These are phyloP conservation scores for Geum urbanum DNA, from an alignment of 306 rosid species.

Conservation along the genomic window DNA sequence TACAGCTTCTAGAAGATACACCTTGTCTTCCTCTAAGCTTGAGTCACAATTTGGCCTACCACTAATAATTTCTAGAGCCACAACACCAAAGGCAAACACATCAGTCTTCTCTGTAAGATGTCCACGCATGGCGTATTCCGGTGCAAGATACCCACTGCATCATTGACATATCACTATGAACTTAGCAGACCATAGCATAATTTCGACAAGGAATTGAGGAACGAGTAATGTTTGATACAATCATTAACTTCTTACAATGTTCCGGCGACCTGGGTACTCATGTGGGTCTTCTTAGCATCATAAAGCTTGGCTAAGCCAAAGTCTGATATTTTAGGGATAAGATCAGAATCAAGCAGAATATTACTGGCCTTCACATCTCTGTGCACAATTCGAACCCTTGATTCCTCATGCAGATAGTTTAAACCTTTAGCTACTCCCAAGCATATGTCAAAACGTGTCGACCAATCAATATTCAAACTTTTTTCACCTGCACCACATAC, in stretches of 20 bases:
- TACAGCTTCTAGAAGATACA: conserved; percentile 75
- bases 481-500: conserved; percentile 34
- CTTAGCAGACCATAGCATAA: background rate
- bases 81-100: conserved; percentile 16
- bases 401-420: conserved; percentile 72
- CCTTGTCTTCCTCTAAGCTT: conserved; percentile 48
- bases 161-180: conserved; percentile 1
- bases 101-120: too few species aligned
- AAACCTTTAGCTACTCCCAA: conserved; percentile 71
- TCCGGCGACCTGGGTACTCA: conserved; percentile 79
- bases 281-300: conserved; percentile 69
- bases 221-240: background rate
- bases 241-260: conserved; percentile 50
- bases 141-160: conserved; percentile 25
- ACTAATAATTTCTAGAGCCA: conserved; percentile 65
- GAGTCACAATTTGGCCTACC: conserved; percentile 67
- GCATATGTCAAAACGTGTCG: conserved; percentile 50
- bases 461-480: conserved; percentile 41
- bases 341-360: conserved; percentile 57
- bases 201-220: background rate
- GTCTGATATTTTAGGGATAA: conserved; percentile 68
- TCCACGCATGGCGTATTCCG: too few species aligned
- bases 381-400: conserved; percentile 61
- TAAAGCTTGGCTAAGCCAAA: conserved; percentile 78
- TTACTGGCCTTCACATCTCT: conserved; percentile 82